These are phyloP conservation scores for Macrolepiota fuliginosa DNA, from an alignment of 768 basidiomycete genomes.

Conservation along the genomic window DNA sequence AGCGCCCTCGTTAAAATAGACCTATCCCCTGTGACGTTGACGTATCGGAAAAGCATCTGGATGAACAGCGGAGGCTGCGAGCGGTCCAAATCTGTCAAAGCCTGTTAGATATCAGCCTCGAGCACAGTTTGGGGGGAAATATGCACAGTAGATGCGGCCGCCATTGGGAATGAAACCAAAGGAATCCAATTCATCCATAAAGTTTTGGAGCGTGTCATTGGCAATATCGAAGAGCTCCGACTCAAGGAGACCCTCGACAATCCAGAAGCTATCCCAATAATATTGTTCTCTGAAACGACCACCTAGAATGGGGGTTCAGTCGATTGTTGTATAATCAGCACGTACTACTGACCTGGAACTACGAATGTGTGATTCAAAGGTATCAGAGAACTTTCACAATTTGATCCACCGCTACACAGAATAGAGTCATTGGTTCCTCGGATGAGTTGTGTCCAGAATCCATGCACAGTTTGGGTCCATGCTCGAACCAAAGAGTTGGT, in stretches of 20 bases:
- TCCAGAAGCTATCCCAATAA: slow-evolving; percentile 78
- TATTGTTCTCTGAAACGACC: slow-evolving; percentile 84
- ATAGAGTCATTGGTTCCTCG: slow-evolving; percentile 69
- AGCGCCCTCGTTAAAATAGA: slow-evolving; percentile 76
- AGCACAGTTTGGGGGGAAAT: slow-evolving; percentile 12
- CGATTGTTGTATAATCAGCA: background rate
- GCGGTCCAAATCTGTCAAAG: slow-evolving; percentile 68
- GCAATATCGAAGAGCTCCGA: slow-evolving; percentile 72
- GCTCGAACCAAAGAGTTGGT: slow-evolving; percentile 65
- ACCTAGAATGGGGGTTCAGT: slow-evolving; percentile 28
- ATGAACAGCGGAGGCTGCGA: slow-evolving; percentile 94
- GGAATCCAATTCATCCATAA: slow-evolving; percentile 86
- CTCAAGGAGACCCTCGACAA: slow-evolving; percentile 80
- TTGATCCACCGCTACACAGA: slow-evolving; percentile 53
- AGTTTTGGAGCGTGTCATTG: slow-evolving; percentile 83
- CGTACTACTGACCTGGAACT: slow-evolving; percentile 64
- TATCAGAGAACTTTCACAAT: slow-evolving; percentile 83
- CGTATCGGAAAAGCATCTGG: slow-evolving; percentile 90
- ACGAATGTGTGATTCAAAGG: slow-evolving; percentile 92
- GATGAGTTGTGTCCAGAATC: slow-evolving; percentile 82
- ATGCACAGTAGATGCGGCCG: slow-evolving; percentile 81
- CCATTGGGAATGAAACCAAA: slow-evolving; percentile 96
- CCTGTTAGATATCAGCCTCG: background rate
- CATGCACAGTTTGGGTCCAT: slow-evolving; percentile 78
- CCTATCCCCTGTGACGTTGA: slow-evolving; percentile 67